Evolutionary conservation across 2,329 filamentous ascomycete species (phyloP).

Genomic region (Pseudopyricularia javanii): DNA sequence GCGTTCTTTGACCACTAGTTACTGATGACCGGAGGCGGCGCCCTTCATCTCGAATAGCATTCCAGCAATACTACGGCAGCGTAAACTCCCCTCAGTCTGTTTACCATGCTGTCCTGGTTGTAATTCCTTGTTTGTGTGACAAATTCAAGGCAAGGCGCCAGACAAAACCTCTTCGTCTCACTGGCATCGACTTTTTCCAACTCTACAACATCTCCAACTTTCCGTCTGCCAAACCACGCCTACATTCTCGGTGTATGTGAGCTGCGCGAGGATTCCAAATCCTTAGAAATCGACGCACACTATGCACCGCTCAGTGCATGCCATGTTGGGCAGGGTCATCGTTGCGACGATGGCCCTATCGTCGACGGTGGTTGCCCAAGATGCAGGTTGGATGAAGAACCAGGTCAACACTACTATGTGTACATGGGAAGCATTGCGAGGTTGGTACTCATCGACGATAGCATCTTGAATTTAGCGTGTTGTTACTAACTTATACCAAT

Average conservation of each 20-base stretch:
- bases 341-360: conserved; percentile 11
- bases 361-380: conserved; percentile 24
- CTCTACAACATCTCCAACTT: neutral
- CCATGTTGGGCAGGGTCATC: neutral
- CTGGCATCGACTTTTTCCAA: neutral
- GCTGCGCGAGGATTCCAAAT: neutral
- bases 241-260: neutral
- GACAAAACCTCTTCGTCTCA: neutral
- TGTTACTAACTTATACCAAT: neutral
- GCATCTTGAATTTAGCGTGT: neutral
- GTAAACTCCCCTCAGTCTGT: neutral
- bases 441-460: conserved; percentile 13
- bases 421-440: conserved; percentile 36
- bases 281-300: neutral
- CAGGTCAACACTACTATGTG: conserved; percentile 50
- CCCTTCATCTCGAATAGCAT: neutral
- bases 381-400: conserved; percentile 31
- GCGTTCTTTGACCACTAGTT: neutral
- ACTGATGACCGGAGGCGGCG: neutral
- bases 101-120: neutral
- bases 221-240: neutral
- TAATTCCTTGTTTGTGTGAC: neutral
- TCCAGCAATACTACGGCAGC: neutral
- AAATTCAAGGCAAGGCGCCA: neutral
- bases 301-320: neutral